phyloP scores from a whole-genome alignment of 352 stramenopile genomes.

The Pythium dissotocum region DNA sequence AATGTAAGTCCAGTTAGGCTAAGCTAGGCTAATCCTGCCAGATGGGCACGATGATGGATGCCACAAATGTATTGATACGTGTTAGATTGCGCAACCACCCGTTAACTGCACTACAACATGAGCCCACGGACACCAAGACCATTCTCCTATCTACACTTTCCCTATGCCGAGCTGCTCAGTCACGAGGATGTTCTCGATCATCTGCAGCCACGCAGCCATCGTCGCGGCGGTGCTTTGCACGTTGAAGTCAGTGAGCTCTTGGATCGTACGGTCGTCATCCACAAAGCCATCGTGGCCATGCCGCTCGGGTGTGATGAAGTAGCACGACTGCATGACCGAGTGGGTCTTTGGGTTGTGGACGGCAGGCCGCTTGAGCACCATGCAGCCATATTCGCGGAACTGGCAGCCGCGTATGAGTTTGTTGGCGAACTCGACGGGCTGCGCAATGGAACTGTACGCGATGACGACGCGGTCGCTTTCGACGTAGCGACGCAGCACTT shows the following conservation, averaged over 20 bases:
- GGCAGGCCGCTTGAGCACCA: conserved; percentile 39
- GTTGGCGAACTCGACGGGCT: conserved; percentile 47
- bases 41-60: too few species aligned
- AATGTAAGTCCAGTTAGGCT: too few species aligned
- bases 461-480: conserved; percentile 45
- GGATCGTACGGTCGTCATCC: neutral
- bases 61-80: too few species aligned
- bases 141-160: too few species aligned
- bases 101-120: too few species aligned
- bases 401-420: conserved; percentile 38
- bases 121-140: too few species aligned
- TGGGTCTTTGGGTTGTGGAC: conserved; percentile 24
- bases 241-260: conserved; percentile 21
- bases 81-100: too few species aligned
- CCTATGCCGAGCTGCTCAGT: neutral
- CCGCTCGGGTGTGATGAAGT: conserved; percentile 49
- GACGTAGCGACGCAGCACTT: conserved; percentile 45
- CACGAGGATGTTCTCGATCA: conserved; percentile 23
- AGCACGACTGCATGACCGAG: conserved; percentile 46
- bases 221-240: conserved; percentile 17
- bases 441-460: conserved; percentile 46
- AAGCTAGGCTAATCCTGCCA: too few species aligned
- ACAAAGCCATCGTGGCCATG: conserved; percentile 2
- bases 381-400: conserved; percentile 56
- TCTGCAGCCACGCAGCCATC: conserved; percentile 11